Base-by-base conservation (phyloP, 352 stramenopile species). In the Paralagenidium karlingii region DNA sequence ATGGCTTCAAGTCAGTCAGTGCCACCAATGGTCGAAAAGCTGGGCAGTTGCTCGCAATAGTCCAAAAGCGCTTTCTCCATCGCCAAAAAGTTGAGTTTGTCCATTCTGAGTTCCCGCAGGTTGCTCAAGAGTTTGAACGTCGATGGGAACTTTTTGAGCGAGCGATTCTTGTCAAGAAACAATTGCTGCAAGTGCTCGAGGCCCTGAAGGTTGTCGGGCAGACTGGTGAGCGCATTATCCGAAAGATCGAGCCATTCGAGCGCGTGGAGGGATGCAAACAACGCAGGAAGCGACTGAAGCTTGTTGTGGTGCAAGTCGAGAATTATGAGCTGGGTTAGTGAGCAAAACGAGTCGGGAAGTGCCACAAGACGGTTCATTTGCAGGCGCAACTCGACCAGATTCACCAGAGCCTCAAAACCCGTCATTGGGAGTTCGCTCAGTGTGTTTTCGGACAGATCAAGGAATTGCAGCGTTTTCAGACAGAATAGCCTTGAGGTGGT, bases 241-340 rank as follows among this genome's bases (percentile, higher is more conserved):
- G 55, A 51, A 1, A 55, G n/a, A 31, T 77, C 57, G 0, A 78
- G 39, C 16, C 51, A 47, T 6, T 39, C 20, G 0, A 77, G 40
- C 1, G 36, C 46, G 6, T 49, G 45, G 2, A 44, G 38, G 2
- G 25, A 38, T 11, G 66, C 45, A 11, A 81, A 44, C 7, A 31
- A 19, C 0, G 24, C 22, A 11, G 61, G 67, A 0, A 81, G 12
- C 0, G 16, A 28, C 0, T 26, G 40, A 22, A 81, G 38, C 21
- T 60, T 67, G 39, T 81, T 81, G 34, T 37, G 34, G 22, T 56
- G 64, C 29, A 61, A n/a, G 32, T 75, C 67, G 11, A 81, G 67
- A 4, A 49, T 38, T 20, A 59, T 48, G 2, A 81, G 42, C 8
- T 40, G 48, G 2, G 30, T 18, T 4, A 71, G 44, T 1, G 40